Conservation (phyloP, 2,329 filamentous ascomycete genomes). For the Ophiostoma australiae region DNA sequence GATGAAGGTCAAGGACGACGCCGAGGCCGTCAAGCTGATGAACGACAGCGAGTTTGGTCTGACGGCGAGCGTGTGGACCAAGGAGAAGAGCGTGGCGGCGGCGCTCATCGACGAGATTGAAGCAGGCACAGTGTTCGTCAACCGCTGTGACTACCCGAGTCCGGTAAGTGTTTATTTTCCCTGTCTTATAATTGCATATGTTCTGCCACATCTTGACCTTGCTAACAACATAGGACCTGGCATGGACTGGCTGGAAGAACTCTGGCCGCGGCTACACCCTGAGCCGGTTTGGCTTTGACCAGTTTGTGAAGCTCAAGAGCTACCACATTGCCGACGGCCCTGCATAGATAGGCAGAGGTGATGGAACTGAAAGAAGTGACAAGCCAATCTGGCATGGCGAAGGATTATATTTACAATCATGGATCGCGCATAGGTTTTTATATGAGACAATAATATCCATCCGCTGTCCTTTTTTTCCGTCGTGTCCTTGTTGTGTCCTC, state of each 20-base stretch:
- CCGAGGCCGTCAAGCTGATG: conserved; percentile 79
- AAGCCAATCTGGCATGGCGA: background rate
- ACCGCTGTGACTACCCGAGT: conserved; percentile 85
- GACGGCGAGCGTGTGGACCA: conserved; percentile 96
- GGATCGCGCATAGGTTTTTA: background rate
- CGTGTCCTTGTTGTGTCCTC: too few relatives aligned
- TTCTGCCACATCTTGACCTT: conserved; percentile 15
- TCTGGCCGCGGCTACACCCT: conserved; percentile 88
- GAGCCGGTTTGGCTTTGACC: conserved; percentile 86
- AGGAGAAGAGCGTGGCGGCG: conserved; percentile 70
- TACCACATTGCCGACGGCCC: conserved; percentile 83
- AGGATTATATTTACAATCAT: background rate
- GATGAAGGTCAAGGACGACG: conserved; percentile 76
- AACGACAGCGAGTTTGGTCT: conserved; percentile 93
- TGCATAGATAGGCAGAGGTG: background rate
- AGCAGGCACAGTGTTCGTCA: conserved; percentile 93
- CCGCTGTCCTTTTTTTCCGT: background rate
- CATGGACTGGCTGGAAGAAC: conserved; percentile 98
- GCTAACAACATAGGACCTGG: conserved; percentile 62
- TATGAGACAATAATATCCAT: background rate
- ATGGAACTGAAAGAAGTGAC: background rate
- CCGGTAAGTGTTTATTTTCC: conserved; percentile 58
- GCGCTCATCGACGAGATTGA: conserved; percentile 76
- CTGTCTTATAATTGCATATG: conserved; percentile 17
- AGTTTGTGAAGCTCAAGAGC: conserved; percentile 95